Evolutionary conservation across 805 yeast genomes (phyloP), one percentile per base, ranked within the genome.

Genomic region (Starmerella kuoi): DNA sequence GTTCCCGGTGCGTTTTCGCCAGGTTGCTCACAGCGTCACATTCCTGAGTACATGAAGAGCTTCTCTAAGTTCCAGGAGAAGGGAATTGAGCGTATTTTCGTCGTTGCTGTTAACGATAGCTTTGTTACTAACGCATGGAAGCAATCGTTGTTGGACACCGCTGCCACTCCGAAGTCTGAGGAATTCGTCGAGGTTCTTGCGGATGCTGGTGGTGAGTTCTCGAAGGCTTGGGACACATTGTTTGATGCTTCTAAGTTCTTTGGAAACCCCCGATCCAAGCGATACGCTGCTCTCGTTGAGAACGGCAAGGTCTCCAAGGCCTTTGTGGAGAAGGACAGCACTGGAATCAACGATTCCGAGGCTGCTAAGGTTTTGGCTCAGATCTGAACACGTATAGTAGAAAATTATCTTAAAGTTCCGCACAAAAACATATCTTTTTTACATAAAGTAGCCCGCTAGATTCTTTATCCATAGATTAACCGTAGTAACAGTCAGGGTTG

Each of bases 91-190:
- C 62, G 73, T 35, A 61, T 85, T 39, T 75, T 69, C 54, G 74
- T 86, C 33, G 73, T 86, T 27, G 70, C 91, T 17, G 94, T 83
- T 37, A 86, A 86, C 61, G 95, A 86, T 58, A 72, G 91, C 2
- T 86, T 86, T 60, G 95, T 85, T 38, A 74, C 77, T 56, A 72
- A 74, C 53, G 87, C 91, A 0, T 86, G 94, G 94, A 74, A 73
- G 34, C 71, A 76, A 42, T 55, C 44, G 1, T 46, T 64, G 27
- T 39, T 51, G 14, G 42, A 23, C n/a, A 28, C 31, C 18, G 41
- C 44, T 3, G 42, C 40, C 17, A 44, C 41, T 12, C 55, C 53
- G 8, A 51, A 42, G 23, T 54, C 49, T 17, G 52, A 52, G 34
- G 61, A 64, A 41, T 62, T 78, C 41, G 68, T 71, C 42, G 73